Base-by-base conservation (phyloP, 305 asterid genomes). In the Solanum hybrid region DNA sequence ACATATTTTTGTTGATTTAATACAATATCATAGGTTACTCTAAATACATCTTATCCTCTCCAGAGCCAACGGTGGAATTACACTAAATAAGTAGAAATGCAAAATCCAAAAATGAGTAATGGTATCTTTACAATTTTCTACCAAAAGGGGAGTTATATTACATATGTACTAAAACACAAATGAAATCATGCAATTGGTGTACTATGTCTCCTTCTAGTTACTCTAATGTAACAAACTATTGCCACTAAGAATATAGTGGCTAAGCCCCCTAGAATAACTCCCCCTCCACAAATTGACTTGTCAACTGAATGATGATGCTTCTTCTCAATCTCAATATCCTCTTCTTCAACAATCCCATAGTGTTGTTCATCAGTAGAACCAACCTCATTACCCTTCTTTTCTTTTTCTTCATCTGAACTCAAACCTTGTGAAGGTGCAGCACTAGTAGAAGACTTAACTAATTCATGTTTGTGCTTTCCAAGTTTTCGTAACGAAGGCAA, bases 161-260 rank as follows among this genome's bases (percentile, higher is more conserved):
- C 3, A 26, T 26, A 26, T 40, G 61, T 13, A 80, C 24, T 80
- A 24, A 12, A 80, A 80, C 24, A 24, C 61, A 16, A 29, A 28
- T 82, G 8, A 83, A 83, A 28, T 42, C 73, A 83, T 46, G 36
- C 10, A 82, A 14, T 8, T 14, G 89, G 46, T 89, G 90, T 57
- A 89, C 39, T 89, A 33, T 16, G 69, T 87, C 91, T 94, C 76
- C 95, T 92, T 40, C 96, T 82, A 4, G 96, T 95, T 14, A 95
- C 98, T 11, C 96, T 91, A 33, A 95, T 95, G 67, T 95, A 95
- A 89, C 96, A 95, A 46, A 79, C 87, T 85, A 95, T 61, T 1
- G 96, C 95, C 90, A 92, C 94, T 87, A 94, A 39, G 77, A 95
- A 94, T 13, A 93, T 42, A 79, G 94, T 90, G 88, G 93, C 96